phyloP scores from a whole-genome alignment of 257 asterid genomes.

The Solanum sejunctum region DNA sequence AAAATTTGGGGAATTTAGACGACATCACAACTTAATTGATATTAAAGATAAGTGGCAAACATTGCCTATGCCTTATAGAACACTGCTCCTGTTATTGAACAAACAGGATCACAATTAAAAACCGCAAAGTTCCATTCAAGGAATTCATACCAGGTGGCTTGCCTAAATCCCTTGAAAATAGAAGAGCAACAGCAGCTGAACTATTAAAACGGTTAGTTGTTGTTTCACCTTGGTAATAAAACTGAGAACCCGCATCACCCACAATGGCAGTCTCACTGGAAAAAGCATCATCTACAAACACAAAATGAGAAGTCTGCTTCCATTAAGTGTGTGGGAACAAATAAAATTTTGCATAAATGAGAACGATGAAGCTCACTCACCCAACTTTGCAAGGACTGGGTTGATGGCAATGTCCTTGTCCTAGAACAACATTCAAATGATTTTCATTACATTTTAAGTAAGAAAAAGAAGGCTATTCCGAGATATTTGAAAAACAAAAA shows the following conservation, averaged over 20 bases:
- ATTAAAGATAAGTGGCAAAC: neutral
- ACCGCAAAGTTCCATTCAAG: neutral
- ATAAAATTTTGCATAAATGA: neutral
- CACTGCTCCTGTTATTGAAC: neutral
- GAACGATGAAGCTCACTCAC: slow-evolving; percentile 33
- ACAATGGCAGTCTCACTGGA: slow-evolving; percentile 45
- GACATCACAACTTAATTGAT: neutral
- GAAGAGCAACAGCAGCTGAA: slow-evolving; percentile 45
- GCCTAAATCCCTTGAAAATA: slow-evolving; percentile 44
- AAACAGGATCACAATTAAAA: neutral
- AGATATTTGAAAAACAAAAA: neutral
- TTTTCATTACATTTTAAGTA: slow-evolving; percentile 13
- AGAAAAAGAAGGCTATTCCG: neutral
- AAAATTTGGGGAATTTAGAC: neutral
- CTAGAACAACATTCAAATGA: slow-evolving; percentile 38
- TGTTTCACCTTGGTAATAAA: slow-evolving; percentile 11
- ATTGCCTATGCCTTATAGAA: neutral
- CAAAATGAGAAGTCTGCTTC: neutral
- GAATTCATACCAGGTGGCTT: slow-evolving; percentile 44
- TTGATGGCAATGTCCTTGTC: slow-evolving; percentile 43
- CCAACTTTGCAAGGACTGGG: slow-evolving; percentile 58
- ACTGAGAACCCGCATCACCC: slow-evolving; percentile 30
- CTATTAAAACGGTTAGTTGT: neutral
- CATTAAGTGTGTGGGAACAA: neutral
- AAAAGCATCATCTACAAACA: slow-evolving; percentile 49